Base-by-base conservation (phyloP, 73 alveolate genomes). In the Paramecium caudatum region DNA sequence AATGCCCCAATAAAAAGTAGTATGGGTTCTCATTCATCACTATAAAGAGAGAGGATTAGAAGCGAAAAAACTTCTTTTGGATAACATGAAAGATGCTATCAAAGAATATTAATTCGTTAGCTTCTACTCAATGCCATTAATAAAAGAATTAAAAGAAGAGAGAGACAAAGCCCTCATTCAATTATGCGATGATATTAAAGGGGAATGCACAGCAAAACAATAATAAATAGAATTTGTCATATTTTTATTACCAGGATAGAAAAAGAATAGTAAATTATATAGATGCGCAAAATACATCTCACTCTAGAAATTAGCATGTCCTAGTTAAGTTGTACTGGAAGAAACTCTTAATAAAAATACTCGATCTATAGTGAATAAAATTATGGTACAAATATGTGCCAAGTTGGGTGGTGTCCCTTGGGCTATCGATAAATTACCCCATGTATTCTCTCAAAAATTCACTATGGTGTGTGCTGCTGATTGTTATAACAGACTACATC, bases 361-460 rank as follows among this genome's bases (percentile, higher is more conserved):
- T 9, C 4, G 88, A 0, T 95, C 99, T 10, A 96, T 98, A 33
- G 93, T 94, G 62, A 94, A 94, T 84, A 98, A 98, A 93, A 94
- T 98, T 19, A 62, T 98, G 85, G 95, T 96, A 80, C 96, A 98
- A 92, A 97, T 98, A 1, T 91, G 94, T 82, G 99, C 99, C 16
- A 98, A 98, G 80, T 81, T 91, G 21, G 99, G 99, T 48, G 99
- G 99, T 37, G 94, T 93, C 48, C 99, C 99, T 43, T 98, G 99
- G 99, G 95, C 98, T 43, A 95, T 98, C 7, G 96, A 94, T 78
- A 91, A 69, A 83, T 82, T 98, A 47, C 99, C 99, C 19, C 63
- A 0, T 17, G 12, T 74, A 1, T 93, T 98, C 43, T 70, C 91
- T 47, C 93, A 94, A 55, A 81, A 85, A 69, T 97, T 97, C 61